Evolutionary conservation across 306 rosid genomes (phyloP), one percentile per base, ranked within the genome.

Genomic region (Cucurbita maxima): DNA sequence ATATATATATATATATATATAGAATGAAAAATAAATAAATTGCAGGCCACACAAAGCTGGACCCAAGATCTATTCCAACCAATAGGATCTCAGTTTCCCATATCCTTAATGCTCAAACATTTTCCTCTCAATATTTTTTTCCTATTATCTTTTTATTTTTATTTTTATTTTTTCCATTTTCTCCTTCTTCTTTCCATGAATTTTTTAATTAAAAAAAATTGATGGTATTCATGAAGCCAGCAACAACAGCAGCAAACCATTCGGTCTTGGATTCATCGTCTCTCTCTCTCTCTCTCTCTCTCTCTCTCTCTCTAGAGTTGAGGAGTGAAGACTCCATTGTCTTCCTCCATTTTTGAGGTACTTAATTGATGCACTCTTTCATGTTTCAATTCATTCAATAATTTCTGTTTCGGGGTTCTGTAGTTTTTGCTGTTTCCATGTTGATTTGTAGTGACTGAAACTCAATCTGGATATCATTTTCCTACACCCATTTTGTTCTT

Each of bases 11-110:
- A 30, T 30, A 30, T 30, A 20, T 66, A 12, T 10, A 10, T 10
- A 47, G 22, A 22, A 68, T 52, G 56, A 10, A 9, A 4, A 16
- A 14, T 30, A 30, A 22, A 67, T 7, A 22, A 11, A 12, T 50
- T 70, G 8, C 14, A 25, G 13, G 47, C 71, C 77, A 58, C 96
- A 34, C 84, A 78, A 81, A 59, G 59, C 50, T 13, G 85, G 87
- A 81, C 85, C 84, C 87, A 75, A 84, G 77, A 91, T 91, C 98
- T 82, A 62, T 72, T 85, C 68, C 84, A 81, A 40, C 96, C 96
- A 94, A 90, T 94, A 4, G 83, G 73, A 18, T 80, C 84, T 71
- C 75, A 44, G 76, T 79, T 40, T 75, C 75, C 85, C 81, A 90
- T 90, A 90, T 93, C 96, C 79, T 76, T 59, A 79, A 81, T 82